These are phyloP conservation scores for Apiotrichum laibachii DNA, from an alignment of 1,284 basidiomycete species.

Conservation along the genomic window DNA sequence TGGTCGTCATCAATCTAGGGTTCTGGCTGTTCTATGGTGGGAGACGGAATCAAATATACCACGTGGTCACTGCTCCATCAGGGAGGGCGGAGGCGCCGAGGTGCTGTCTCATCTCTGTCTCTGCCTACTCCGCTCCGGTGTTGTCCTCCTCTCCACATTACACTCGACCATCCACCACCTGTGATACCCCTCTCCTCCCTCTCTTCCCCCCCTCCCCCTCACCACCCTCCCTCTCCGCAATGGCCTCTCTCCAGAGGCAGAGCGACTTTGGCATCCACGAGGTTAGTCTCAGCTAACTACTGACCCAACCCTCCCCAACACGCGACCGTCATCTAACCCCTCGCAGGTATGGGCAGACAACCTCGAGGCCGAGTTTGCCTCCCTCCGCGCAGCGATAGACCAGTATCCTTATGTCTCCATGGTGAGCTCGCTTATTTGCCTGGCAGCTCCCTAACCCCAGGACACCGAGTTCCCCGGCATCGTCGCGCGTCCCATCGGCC, in stretches of 20 bases:
- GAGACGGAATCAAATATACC: too few species aligned
- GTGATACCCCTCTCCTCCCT: neutral
- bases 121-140: too few species aligned
- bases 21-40: too few species aligned
- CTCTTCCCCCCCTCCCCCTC: neutral
- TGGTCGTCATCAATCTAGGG: too few species aligned
- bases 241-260: slow-evolving; percentile 29
- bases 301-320: neutral
- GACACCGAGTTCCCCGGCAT: slow-evolving; percentile 99
- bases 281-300: slow-evolving; percentile 19
- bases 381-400: slow-evolving; percentile 81
- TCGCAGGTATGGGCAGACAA: slow-evolving; percentile 82
- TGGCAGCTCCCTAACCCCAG: slow-evolving; percentile 52
- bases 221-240: slow-evolving; percentile 1
- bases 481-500: slow-evolving; percentile 92
- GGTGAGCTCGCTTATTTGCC: slow-evolving; percentile 57
- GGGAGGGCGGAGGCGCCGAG: too few species aligned
- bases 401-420: slow-evolving; percentile 92
- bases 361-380: slow-evolving; percentile 85
- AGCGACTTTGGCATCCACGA: slow-evolving; percentile 45
- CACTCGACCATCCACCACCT: neutral
- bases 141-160: too few species aligned
- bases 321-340: neutral
- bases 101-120: neutral
- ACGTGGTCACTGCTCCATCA: too few species aligned